Evolutionary conservation across 805 yeast genomes (phyloP).

Genomic region (Wickerhamiella spandovensis): DNA sequence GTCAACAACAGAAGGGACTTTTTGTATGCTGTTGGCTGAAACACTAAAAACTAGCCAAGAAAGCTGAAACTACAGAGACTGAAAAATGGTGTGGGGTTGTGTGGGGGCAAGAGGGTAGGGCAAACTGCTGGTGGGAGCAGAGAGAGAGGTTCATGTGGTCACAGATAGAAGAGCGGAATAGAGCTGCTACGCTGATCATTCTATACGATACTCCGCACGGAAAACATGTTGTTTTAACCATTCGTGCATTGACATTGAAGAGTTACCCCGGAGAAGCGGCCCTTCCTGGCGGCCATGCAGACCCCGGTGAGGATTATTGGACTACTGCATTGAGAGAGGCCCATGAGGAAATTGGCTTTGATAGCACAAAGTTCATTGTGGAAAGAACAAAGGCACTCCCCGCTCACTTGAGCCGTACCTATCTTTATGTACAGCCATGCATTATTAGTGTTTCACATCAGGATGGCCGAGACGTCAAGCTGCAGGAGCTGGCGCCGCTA

Average conservation of each 20-base stretch:
- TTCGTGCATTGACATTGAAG: slow-evolving; percentile 3
- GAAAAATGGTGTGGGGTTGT: no score
- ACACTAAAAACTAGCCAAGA: no score
- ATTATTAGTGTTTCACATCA: not conserved
- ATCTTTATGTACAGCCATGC: slow-evolving; percentile 6
- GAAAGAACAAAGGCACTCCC: slow-evolving; percentile 4
- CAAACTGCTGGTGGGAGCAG: no score
- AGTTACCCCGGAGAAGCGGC: slow-evolving; percentile 80
- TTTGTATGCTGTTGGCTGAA: no score
- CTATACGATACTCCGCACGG: slow-evolving; percentile 4
- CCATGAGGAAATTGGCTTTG: slow-evolving; percentile 73
- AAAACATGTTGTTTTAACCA: slow-evolving; percentile 3
- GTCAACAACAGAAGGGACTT: no score
- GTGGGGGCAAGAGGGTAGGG: no score
- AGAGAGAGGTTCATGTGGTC: not conserved
- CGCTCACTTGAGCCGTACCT: slow-evolving; percentile 5
- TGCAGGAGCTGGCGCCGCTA: slow-evolving; percentile 6
- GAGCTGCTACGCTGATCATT: slow-evolving; percentile 7
- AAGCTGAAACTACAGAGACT: no score
- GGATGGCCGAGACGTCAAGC: not conserved
- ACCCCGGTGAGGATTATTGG: slow-evolving; percentile 52
- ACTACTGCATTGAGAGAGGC: slow-evolving; percentile 72
- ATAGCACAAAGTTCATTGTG: not conserved
- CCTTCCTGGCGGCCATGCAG: slow-evolving; percentile 90
- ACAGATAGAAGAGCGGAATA: not conserved